phyloP scores from a whole-genome alignment of 2,329 filamentous ascomycete genomes.

The Monosporascus sp. region DNA sequence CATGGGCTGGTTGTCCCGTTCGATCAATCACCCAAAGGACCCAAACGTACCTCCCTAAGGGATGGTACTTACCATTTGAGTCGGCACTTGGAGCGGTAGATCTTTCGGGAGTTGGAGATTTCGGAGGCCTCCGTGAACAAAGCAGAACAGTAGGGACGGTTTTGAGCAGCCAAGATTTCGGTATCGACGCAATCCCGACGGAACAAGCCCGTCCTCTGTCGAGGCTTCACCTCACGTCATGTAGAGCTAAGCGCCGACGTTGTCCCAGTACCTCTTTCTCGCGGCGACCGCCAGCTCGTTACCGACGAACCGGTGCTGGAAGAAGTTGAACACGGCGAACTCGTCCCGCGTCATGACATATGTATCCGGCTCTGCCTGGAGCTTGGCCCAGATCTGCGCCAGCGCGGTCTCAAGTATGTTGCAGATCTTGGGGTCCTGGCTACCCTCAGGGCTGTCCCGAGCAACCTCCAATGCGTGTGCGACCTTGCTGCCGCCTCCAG shows the following conservation, averaged over 20 bases:
- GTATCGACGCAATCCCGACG: too few relatives aligned
- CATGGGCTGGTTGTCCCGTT: too few relatives aligned
- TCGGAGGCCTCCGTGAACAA: too few relatives aligned
- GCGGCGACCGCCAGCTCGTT: constrained; percentile 43
- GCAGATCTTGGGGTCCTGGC: constrained; percentile 56
- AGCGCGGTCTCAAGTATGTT: constrained; percentile 62
- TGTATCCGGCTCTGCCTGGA: constrained; percentile 57
- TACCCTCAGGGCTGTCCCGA: constrained; percentile 64
- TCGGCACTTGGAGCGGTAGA: too few relatives aligned
- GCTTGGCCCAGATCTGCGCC: constrained; percentile 59
- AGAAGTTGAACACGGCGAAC: constrained; percentile 85
- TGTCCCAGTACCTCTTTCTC: constrained; percentile 49
- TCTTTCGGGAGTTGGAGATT: too few relatives aligned
- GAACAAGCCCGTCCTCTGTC: background rate
- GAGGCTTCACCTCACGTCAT: background rate
- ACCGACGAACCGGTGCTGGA: constrained; percentile 60
- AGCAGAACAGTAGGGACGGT: too few relatives aligned
- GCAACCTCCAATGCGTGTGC: constrained; percentile 69
- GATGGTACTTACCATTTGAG: too few relatives aligned
- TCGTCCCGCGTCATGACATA: constrained; percentile 74
- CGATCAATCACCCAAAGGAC: too few relatives aligned
- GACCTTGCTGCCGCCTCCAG: constrained; percentile 38
- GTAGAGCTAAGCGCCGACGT: constrained; percentile 17
- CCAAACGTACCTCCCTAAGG: too few relatives aligned
- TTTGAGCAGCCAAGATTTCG: too few relatives aligned